Percentiles rank a stretch among this genome's conserved stretches.
Evolutionary conservation across 768 basidiomycete species (phyloP).

Genomic region (Lactarius trivialis): DNA sequence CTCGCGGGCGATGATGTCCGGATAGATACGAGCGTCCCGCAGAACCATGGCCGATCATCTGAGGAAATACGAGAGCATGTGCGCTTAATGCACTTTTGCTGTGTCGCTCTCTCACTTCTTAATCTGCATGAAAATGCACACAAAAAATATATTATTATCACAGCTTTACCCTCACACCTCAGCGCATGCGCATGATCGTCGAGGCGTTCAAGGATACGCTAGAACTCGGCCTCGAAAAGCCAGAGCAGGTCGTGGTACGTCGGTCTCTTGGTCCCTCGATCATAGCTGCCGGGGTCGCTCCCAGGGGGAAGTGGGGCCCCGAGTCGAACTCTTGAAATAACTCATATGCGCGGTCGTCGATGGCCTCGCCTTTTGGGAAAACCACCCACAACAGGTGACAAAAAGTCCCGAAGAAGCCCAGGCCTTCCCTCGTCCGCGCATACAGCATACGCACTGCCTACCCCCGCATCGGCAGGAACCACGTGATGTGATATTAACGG

Average conservation of each 20-base stretch:
- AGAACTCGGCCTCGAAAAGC: constrained; percentile 77
- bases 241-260: constrained; percentile 80
- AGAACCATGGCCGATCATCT: constrained; percentile 94
- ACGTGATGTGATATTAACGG: constrained; percentile 12
- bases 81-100: constrained; percentile 33
- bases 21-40: constrained; percentile 18
- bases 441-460: neutral
- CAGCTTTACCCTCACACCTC: constrained; percentile 83
- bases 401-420: too few relatives aligned
- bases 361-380: neutral
- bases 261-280: constrained; percentile 11
- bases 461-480: neutral
- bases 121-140: neutral
- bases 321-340: neutral
- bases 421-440: neutral
- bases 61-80: constrained; percentile 83
- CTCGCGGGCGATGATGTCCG: constrained; percentile 6
- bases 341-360: constrained; percentile 4
- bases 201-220: constrained; percentile 92
- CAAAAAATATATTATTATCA: constrained; percentile 8
- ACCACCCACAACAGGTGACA: constrained; percentile 6
- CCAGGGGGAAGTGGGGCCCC: neutral
- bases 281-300: neutral
- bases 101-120: neutral
- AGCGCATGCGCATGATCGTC: constrained; percentile 94